Evolutionary conservation across 2,329 filamentous ascomycete genomes (phyloP), one percentile per base, ranked within the genome.

Genomic region (Didymella lethalis): DNA sequence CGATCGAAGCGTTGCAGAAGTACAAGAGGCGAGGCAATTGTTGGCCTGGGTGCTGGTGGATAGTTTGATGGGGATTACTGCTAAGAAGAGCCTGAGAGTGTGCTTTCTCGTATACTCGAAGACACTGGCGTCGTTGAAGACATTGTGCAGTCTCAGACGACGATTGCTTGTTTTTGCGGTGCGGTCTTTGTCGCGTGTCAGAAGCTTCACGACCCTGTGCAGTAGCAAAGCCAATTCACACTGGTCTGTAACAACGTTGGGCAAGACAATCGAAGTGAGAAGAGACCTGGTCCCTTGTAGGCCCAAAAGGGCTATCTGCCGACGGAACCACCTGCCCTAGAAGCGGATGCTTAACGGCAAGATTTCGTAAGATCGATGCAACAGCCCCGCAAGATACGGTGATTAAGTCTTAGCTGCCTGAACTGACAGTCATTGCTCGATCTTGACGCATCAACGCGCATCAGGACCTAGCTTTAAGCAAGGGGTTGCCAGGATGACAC

Each of bases 401-500:
- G 34, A 16, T 28, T 29, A 16, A 25, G 25, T 18, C 26, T 10
- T 32, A 3, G 32, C 28, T 46, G n/a, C 28, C 34, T 18, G 26
- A 34, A 7, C 14, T 41, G 23, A 48, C 12, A 51, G 25, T 25
- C 25, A 23, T 48, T 34, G 40, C 34, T 51, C 20, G 18, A 43
- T n/a, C 2, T 49, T 20, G 16, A 23, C 31, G 47, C 46, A 36
- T 10, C 23, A 23, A 40, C 26, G 41, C 41, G 34, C 29, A 36
- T 26, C 7, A 47, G 48, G 43, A 51, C 38, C 23, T 47, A 57
- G 34, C 48, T 20, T 47, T 18, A 48, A 41, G 54, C 41, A 57
- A 57, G 48, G 54, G 48, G 10, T 6, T 28, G n/a, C 43, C 26
- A 47, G 34, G 32, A 38, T 52, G 25, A 8, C 10, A 12, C 20